Evolutionary conservation across 148 eudicot genomes (phyloP), one percentile per base, ranked within the genome.

Genomic region (Chenopodium quinoa): DNA sequence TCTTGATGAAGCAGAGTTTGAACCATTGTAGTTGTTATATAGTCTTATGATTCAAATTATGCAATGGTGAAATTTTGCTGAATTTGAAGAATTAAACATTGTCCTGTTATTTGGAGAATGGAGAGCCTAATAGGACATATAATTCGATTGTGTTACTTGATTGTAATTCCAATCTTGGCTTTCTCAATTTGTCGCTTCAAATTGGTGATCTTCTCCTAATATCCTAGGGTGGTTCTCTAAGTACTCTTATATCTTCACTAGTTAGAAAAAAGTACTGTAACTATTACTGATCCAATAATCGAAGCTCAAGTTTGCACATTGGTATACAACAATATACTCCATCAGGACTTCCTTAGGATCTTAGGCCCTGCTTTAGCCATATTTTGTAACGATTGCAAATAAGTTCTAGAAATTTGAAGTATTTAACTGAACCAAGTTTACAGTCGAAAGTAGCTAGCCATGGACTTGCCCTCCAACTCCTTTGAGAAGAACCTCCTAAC

Each of bases 401-500:
- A 50, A 50, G 16, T 50, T 50, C 14, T 50, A 50, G 54, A 50
- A 50, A 50, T 50, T 50, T 2, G 54, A 50, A 50, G 54, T 13
- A 56, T 16, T 17, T 14, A 4, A 56, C 62, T 56, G 50, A 78
- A 48, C 60, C 63, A 67, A 66, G 0, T 64, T 82, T 75, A 75
- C 13, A 85, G 2, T 77, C 84, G 87, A 60, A 85, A 88, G 71
- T 81, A 86, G 78, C 80, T 83, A 16, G 84, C 86, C 86, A 93
- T 80, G 40, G 91, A 84, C 83, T 90, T 91, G 31, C 88, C 91
- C 37, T 85, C 88, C 60, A 90, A 34, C 83, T 85, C 93, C 83
- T 90, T 91, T 5, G 81, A 76, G 79, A 91, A 88, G 87, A 91
- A 91, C 83, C 85, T 89, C 32, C 11, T 80, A 80, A 89, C 22